phyloP scores from a whole-genome alignment of 2,329 filamentous ascomycete species.

The Hortaea werneckii region DNA sequence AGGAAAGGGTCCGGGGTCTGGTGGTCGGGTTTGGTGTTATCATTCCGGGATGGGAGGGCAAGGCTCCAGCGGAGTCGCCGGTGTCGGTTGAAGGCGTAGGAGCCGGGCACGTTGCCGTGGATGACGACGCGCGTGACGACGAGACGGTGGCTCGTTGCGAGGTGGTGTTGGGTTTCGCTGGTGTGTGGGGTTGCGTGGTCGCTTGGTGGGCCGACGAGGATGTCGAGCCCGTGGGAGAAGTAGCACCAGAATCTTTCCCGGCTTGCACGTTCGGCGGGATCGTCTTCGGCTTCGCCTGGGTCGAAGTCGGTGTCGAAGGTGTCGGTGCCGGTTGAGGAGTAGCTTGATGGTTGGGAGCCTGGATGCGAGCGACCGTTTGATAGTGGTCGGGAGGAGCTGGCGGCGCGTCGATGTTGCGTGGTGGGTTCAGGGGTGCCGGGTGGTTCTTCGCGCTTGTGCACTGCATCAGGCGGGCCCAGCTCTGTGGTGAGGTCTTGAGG shows the following conservation, averaged over 20 bases:
- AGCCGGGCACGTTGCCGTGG: slow-evolving; percentile 89
- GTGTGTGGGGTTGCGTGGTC: slow-evolving; percentile 16
- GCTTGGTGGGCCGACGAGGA: slow-evolving; percentile 73
- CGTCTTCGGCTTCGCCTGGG: slow-evolving; percentile 42
- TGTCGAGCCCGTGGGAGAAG: slow-evolving; percentile 88
- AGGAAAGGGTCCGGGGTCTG: slow-evolving; percentile 12
- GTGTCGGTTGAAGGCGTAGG: slow-evolving; percentile 93
- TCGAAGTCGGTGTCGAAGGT: slow-evolving; percentile 37
- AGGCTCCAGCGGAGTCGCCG: slow-evolving; percentile 76
- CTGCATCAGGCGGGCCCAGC: slow-evolving; percentile 84
- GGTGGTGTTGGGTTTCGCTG: slow-evolving; percentile 9
- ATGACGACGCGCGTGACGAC: slow-evolving; percentile 87
- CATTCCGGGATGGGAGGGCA: slow-evolving; percentile 14
- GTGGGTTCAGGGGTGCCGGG: slow-evolving; percentile 7
- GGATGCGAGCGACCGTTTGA: slow-evolving; percentile 16
- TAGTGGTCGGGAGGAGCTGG: slow-evolving; percentile 15
- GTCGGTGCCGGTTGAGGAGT: slow-evolving; percentile 32
- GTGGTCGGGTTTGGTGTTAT: neutral
- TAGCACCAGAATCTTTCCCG: slow-evolving; percentile 84
- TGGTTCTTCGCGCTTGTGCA: slow-evolving; percentile 51
- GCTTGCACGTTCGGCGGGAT: slow-evolving; percentile 47
- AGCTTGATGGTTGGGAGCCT: slow-evolving; percentile 26
- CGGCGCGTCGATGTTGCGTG: slow-evolving; percentile 11
- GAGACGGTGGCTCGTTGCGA: slow-evolving; percentile 40
- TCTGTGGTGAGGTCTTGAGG: slow-evolving; percentile 86